Conservation (phyloP, 2,329 filamentous ascomycete genomes). For the Clonostachys rhizophaga region DNA sequence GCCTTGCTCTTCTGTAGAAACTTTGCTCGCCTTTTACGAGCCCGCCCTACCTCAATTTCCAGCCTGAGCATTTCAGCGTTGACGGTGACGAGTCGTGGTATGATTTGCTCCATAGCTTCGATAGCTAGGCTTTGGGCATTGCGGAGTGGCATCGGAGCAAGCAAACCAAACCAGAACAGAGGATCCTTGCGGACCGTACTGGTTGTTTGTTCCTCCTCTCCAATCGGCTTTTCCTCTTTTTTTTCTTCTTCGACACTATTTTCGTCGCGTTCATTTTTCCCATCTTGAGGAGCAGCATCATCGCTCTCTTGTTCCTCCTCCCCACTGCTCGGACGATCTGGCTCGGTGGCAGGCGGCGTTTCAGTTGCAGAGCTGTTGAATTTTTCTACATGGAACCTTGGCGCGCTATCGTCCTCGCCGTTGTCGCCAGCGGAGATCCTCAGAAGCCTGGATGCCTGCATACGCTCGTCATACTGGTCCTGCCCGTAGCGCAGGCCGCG, state of each 20-base stretch:
- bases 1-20: constrained; percentile 34
- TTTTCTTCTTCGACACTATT: constrained; percentile 2
- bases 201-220: constrained; percentile 10
- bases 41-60: constrained; percentile 65
- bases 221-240: constrained; percentile 1
- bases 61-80: constrained; percentile 56
- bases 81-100: constrained; percentile 55
- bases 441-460: constrained; percentile 55
- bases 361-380: neutral
- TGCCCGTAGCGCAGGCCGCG: constrained; percentile 60
- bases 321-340: neutral
- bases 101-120: constrained; percentile 46
- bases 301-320: constrained; percentile 5
- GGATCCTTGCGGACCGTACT: constrained; percentile 40
- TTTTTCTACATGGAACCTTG: constrained; percentile 12
- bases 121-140: constrained; percentile 57
- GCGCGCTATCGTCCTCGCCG: constrained; percentile 5
- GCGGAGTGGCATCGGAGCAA: constrained; percentile 46
- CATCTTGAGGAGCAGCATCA: constrained; percentile 7
- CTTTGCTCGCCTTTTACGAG: constrained; percentile 49
- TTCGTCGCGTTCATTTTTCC: constrained; percentile 1
- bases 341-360: too few species aligned
- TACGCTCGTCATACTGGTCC: constrained; percentile 69
- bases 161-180: constrained; percentile 50
- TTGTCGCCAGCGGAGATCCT: neutral